Base-by-base conservation (phyloP, 345 rosid species). In the Luvunga scandens region DNA sequence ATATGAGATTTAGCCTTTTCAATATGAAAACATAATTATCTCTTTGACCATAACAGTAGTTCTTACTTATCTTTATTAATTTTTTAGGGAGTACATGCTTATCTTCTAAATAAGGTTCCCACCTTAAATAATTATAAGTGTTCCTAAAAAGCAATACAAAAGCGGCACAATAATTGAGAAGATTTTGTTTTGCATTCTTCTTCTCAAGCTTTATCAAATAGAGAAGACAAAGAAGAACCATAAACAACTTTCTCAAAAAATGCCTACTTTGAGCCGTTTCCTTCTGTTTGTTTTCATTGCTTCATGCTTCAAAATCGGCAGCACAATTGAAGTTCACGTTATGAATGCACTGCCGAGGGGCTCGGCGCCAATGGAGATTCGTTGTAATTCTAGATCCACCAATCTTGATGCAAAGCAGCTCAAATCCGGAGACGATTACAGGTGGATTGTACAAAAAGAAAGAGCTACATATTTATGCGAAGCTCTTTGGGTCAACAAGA, bases 311-410 rank as follows among this genome's bases (percentile, higher is more conserved):
- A 38, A 28, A 0, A 48, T 45, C 10, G 24, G 21, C 4, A 59
- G 63, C 9, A 24, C 61, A 24, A 8, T 24, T 14, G 69, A 57
- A 65, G 64, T 81, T 42, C 83, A 76, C 24, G 66, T 81, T 4
- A 56, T 2, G 1, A 76, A 71, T 65, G 76, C 55, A 27, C 56
- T 76, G 69, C 69, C 77, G 1, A 67, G 9, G 31, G 45, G 28
- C 31, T 65, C 69, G 4, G 69, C 34, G 14, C 25, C 77, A 7
- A 19, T 81, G 55, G 33, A 4, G 34, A 12, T 76, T 31, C 62
- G 55, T 1, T 83, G 86, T 75, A 50, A 5, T 5, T 74, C 77
- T 0, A 16, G 38, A 5, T 21, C 2, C 2, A 36, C 28, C 1
- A 57, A 36, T 30, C 38, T 19, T 4, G 79, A 68, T 1, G 38